These are phyloP conservation scores for Gossypium arboreum DNA, from an alignment of 345 rosid genomes.

Conservation along the genomic window DNA sequence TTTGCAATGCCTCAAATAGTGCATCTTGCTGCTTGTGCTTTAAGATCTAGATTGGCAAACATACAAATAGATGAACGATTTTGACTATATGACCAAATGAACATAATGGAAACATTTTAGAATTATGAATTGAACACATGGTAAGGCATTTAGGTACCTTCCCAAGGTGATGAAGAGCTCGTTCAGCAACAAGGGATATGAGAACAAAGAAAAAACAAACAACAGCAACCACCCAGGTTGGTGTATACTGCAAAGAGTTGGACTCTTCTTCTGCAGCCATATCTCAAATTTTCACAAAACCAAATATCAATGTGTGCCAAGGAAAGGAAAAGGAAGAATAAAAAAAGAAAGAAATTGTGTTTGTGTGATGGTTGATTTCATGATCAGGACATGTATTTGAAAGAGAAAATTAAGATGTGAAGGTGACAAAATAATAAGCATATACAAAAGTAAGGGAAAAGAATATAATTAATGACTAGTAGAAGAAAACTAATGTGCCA, in stretches of 20 bases:
- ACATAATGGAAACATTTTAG: background rate
- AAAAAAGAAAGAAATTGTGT: background rate
- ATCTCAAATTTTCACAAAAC: background rate
- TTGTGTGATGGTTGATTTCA: background rate
- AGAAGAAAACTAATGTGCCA: background rate
- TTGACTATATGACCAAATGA: background rate
- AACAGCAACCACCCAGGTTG: slow-evolving; percentile 79
- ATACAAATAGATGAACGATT: background rate
- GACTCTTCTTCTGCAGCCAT: slow-evolving; percentile 39
- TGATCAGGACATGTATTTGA: background rate
- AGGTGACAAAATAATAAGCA: slow-evolving; percentile 11
- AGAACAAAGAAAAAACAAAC: slow-evolving; percentile 71
- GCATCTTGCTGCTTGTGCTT: slow-evolving; percentile 44
- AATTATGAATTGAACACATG: background rate
- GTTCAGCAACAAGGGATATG: slow-evolving; percentile 61
- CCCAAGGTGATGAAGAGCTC: slow-evolving; percentile 75
- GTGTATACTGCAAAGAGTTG: slow-evolving; percentile 55
- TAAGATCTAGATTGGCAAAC: slow-evolving; percentile 44
- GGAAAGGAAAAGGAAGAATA: background rate
- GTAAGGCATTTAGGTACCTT: slow-evolving; percentile 41
- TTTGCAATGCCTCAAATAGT: slow-evolving; percentile 65
- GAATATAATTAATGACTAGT: slow-evolving; percentile 6
- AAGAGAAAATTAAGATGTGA: background rate
- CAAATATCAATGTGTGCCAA: background rate
- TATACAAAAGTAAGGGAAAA: slow-evolving; percentile 13